Evolutionary conservation across 2,329 filamentous ascomycete species (phyloP).

Genomic region (Cordyceps javanica): DNA sequence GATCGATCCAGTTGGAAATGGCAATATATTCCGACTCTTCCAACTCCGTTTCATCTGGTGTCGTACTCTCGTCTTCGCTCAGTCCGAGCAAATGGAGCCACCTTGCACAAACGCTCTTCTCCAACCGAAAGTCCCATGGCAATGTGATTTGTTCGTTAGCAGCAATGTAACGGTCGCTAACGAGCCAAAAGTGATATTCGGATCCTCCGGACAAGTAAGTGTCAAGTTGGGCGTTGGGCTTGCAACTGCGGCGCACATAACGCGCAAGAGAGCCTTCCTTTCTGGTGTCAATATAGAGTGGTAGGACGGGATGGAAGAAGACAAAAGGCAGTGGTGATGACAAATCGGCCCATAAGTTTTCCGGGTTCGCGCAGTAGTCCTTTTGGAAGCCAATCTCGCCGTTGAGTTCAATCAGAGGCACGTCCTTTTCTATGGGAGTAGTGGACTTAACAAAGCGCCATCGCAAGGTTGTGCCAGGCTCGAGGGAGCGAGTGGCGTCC

Average conservation of each 20-base stretch:
- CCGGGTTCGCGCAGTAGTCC: constrained; percentile 60
- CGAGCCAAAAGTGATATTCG: constrained; percentile 88
- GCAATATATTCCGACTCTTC: constrained; percentile 54
- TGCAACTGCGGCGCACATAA: constrained; percentile 88
- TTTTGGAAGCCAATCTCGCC: constrained; percentile 69
- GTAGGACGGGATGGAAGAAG: constrained; percentile 81
- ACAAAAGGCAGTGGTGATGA: constrained; percentile 65
- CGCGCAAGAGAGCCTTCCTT: constrained; percentile 79
- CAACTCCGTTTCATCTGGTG: constrained; percentile 46
- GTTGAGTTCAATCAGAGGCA: constrained; percentile 65
- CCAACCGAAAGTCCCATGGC: constrained; percentile 62
- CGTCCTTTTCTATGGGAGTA: constrained; percentile 48
- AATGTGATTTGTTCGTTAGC: constrained; percentile 58
- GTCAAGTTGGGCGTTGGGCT: constrained; percentile 81
- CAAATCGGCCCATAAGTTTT: constrained; percentile 63
- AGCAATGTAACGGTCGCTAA: constrained; percentile 71
- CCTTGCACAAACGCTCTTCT: constrained; percentile 45
- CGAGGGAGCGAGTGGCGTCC: constrained; percentile 34
- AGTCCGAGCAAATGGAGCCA: constrained; percentile 56
- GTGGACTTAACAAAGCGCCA: constrained; percentile 61
- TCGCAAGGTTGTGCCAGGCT: constrained; percentile 41
- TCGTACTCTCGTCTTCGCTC: constrained; percentile 49
- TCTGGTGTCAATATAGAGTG: constrained; percentile 88
- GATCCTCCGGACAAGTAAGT: constrained; percentile 73
- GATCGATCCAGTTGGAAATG: constrained; percentile 60